A percentile compares a stretch with the other conserved stretches of the same genome.
Conservation (phyloP, 345 rosid genomes). For the Boechera divaricarpa region DNA sequence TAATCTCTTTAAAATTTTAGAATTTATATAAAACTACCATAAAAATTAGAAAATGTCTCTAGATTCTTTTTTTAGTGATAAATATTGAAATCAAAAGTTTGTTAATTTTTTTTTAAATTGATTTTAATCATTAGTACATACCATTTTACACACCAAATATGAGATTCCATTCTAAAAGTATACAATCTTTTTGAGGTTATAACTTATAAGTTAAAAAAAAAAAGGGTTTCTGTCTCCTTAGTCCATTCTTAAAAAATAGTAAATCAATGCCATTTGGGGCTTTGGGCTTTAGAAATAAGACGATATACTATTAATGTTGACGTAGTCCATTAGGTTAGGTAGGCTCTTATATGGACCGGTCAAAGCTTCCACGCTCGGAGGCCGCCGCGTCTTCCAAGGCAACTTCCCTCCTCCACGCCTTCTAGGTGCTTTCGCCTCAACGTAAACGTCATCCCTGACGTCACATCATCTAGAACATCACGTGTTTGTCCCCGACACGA, state of each 20-base stretch:
- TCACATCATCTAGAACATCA: constrained; percentile 13
- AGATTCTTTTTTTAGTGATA: neutral
- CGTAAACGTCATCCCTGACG: constrained; percentile 37
- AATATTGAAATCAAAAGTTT: neutral
- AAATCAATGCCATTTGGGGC: neutral
- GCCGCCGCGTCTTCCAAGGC: constrained; percentile 31
- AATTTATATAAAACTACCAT: neutral
- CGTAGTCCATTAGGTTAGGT: neutral
- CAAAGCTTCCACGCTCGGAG: constrained; percentile 1
- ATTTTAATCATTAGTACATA: neutral
- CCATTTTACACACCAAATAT: neutral
- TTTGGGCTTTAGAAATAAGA: neutral
- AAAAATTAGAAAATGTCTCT: neutral
- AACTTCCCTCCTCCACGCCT: constrained; percentile 20
- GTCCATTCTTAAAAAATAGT: neutral
- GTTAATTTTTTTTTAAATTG: neutral
- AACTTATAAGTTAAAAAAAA: neutral
- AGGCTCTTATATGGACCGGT: neutral
- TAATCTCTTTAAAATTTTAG: too few species aligned
- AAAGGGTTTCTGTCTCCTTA: neutral
- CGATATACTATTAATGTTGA: neutral
- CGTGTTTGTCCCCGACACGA: constrained; percentile 29
- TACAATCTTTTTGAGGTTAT: neutral
- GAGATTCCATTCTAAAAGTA: neutral
- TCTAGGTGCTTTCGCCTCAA: constrained; percentile 18